Base-by-base conservation (phyloP, 345 rosid species). In the Moringa oleifera region DNA sequence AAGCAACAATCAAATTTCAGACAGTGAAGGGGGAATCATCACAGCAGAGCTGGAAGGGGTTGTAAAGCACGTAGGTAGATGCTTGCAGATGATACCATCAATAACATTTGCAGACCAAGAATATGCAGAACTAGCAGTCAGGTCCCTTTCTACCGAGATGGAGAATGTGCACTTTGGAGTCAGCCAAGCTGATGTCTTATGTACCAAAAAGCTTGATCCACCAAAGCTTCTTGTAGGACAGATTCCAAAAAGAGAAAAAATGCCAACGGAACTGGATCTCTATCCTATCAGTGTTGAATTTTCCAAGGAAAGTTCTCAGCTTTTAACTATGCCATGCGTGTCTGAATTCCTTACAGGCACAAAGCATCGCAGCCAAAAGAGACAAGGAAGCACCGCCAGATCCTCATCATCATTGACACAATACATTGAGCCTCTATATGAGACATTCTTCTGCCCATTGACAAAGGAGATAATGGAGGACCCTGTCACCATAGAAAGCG, bases 391-490 rank as follows among this genome's bases (percentile, higher is more conserved):
- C 49, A 65, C 53, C 12, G 76, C 80, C 58, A 65, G 69, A 52
- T 73, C 86, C 46, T 53, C 77, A 52, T 33, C 69, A 62, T 71
- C 73, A 71, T 69, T 77, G 70, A 77, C 80, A 16, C 78, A 80
- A 63, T 70, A 75, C 57, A 71, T 80, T 21, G 96, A 92, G 69
- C 95, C 98, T 51, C 77, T 83, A 20, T 92, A 92, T 63, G 81
- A 79, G 53, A 65, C 86, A 46, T 92, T 92, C 83, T 82, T 68
- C 80, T 92, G 98, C 70, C 95, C 96, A 18, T 61, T 92, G 74
- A 85, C 93, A 28, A 85, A 81, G 79, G 79, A 84, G 53, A 52
- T 89, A 55, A 92, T 92, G 98, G 85, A 81, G 21, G 96, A 92
- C 77, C 98, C 98, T 18, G 96, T 92, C 37, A 87, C 89, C 64